phyloP scores from a whole-genome alignment of 1,284 basidiomycete species.

The Gomphus bonarii region DNA sequence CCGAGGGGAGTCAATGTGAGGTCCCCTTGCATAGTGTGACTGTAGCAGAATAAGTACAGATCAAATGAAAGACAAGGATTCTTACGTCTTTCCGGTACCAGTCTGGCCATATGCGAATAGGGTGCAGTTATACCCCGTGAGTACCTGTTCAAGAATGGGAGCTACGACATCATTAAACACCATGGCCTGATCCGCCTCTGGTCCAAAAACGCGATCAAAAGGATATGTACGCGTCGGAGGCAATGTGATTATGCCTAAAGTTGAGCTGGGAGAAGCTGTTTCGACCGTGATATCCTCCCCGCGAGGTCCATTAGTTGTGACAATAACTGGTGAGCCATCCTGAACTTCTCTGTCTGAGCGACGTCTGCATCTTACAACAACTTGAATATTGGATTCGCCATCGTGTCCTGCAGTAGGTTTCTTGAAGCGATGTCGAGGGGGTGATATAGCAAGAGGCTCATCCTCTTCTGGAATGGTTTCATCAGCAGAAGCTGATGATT shows the following conservation, averaged over 20 bases:
- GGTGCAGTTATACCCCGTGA: slow-evolving; percentile 96
- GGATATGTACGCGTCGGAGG: slow-evolving; percentile 76
- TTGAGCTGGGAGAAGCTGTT: slow-evolving; percentile 53
- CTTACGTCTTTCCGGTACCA: slow-evolving; percentile 96
- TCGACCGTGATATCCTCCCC: slow-evolving; percentile 73
- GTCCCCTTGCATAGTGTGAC: slow-evolving; percentile 94
- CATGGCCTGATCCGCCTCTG: slow-evolving; percentile 93
- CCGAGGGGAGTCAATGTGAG: slow-evolving; percentile 73
- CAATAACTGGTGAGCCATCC: slow-evolving; percentile 76
- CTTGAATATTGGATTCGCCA: slow-evolving; percentile 72
- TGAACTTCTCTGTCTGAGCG: slow-evolving; percentile 75
- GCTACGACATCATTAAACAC: slow-evolving; percentile 91
- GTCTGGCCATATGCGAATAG: slow-evolving; percentile 99
- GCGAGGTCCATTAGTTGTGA: slow-evolving; percentile 63
- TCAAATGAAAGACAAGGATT: slow-evolving; percentile 14
- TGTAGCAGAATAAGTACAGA: slow-evolving; percentile 22
- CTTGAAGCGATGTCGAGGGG: slow-evolving; percentile 6
- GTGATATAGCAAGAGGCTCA: neutral
- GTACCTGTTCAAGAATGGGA: slow-evolving; percentile 88
- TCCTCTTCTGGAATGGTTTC: neutral
- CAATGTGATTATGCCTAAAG: slow-evolving; percentile 54
- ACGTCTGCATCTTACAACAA: slow-evolving; percentile 81
- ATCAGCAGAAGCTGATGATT: slow-evolving; percentile 1
- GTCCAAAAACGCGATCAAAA: slow-evolving; percentile 91
- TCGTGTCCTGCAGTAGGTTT: slow-evolving; percentile 22